Conservation (phyloP, 2,329 filamentous ascomycete species). For the Phyllachora maydis region DNA sequence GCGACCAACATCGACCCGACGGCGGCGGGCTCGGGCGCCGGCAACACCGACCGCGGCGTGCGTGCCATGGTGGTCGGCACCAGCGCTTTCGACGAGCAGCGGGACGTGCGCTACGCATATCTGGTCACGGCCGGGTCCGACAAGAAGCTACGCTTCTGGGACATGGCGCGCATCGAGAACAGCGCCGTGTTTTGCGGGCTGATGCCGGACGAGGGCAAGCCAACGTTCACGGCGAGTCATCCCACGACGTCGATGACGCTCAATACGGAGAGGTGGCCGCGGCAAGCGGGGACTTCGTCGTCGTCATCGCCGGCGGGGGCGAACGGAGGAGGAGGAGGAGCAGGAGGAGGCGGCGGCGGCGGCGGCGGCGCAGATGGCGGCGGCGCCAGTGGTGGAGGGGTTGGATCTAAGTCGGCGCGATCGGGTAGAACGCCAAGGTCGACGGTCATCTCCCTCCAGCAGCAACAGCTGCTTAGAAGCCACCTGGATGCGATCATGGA, state of each 20-base stretch:
- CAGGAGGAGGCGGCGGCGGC: constrained; percentile 10
- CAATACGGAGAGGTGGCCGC: constrained; percentile 39
- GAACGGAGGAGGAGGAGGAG: constrained; percentile 11
- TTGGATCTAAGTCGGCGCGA: no score
- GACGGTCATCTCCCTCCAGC: constrained; percentile 72
- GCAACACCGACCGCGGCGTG: constrained; percentile 43
- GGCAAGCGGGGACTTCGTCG: constrained; percentile 13
- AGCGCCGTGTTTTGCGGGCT: constrained; percentile 68
- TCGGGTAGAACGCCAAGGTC: constrained; percentile 42
- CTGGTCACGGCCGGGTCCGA: constrained; percentile 77
- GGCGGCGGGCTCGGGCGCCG: constrained; percentile 13
- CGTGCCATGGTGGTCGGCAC: constrained; percentile 55
- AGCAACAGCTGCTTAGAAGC: constrained; percentile 66
- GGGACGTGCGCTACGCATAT: constrained; percentile 60
- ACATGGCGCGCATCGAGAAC: constrained; percentile 56
- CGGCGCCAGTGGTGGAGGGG: neutral
- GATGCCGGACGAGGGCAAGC: constrained; percentile 45
- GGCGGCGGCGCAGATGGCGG: constrained; percentile 4
- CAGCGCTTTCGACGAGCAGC: constrained; percentile 35
- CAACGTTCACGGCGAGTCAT: constrained; percentile 48
- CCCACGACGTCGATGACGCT: constrained; percentile 41
- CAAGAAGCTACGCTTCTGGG: constrained; percentile 87
- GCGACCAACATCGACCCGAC: constrained; percentile 50
- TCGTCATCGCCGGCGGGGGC: constrained; percentile 10
- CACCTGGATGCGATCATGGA: constrained; percentile 81